Conservation (phyloP, 768 basidiomycete genomes). For the Lactifluus pinguis region DNA sequence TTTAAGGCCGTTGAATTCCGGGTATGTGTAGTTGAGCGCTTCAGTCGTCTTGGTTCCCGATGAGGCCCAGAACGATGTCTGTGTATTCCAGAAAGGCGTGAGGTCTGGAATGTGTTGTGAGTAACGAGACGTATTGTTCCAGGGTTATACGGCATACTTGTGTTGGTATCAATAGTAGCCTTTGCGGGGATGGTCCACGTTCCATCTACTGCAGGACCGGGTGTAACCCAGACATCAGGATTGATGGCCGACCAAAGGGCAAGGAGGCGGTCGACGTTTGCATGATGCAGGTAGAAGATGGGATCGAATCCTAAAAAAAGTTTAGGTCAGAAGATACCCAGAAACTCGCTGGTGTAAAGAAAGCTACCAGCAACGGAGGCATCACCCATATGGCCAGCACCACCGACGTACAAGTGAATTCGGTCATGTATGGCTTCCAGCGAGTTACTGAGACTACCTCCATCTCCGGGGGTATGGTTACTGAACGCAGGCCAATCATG, state of each 20-base stretch:
- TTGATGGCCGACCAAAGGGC: constrained; percentile 43
- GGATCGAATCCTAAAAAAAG: constrained; percentile 39
- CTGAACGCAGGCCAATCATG: constrained; percentile 38
- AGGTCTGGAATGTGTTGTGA: constrained; percentile 26
- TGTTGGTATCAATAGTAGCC: neutral
- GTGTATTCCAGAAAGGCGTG: constrained; percentile 39
- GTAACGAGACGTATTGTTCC: neutral
- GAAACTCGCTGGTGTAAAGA: constrained; percentile 32
- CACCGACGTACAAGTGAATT: constrained; percentile 30
- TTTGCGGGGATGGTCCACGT: constrained; percentile 10
- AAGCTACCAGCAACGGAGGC: constrained; percentile 27
- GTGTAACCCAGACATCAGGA: constrained; percentile 32
- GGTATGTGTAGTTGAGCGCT: constrained; percentile 39
- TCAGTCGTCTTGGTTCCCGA: constrained; percentile 24
- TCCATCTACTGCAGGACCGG: constrained; percentile 16
- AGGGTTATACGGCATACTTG: constrained; percentile 3
- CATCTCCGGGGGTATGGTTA: constrained; percentile 34
- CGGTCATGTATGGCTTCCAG: constrained; percentile 42
- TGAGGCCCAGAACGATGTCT: constrained; percentile 34
- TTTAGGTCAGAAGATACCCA: neutral
- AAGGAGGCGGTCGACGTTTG: constrained; percentile 46
- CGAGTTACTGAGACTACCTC: constrained; percentile 34
- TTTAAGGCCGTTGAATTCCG: constrained; percentile 38
- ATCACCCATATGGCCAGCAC: constrained; percentile 23
- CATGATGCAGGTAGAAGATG: constrained; percentile 46